phyloP scores from a whole-genome alignment of 768 basidiomycete species.

The Leccinum subtestaceum region DNA sequence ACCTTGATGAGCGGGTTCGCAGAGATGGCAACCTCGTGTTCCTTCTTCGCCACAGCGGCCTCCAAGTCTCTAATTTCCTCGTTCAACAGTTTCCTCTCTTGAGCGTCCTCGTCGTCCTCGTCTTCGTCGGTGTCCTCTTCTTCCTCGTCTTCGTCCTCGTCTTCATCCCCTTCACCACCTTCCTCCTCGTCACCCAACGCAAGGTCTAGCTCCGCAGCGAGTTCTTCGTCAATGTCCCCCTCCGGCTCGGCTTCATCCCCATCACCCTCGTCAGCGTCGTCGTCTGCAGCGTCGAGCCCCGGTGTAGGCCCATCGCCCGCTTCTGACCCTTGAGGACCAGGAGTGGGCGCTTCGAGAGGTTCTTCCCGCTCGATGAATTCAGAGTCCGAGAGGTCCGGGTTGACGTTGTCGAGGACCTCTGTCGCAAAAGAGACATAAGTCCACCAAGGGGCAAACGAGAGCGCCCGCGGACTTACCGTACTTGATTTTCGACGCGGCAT shows the following conservation, averaged over 20 bases:
- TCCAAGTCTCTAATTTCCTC: constrained; percentile 91
- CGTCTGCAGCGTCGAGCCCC: constrained; percentile 50
- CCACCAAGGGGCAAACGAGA: neutral
- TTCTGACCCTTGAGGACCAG: constrained; percentile 66
- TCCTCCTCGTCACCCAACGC: constrained; percentile 71
- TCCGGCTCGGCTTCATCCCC: constrained; percentile 63
- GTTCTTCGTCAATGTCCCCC: constrained; percentile 83
- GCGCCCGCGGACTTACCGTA: constrained; percentile 50
- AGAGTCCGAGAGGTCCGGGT: constrained; percentile 86
- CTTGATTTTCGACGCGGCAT: constrained; percentile 69
- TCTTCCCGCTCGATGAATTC: constrained; percentile 74
- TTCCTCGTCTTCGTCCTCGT: constrained; percentile 55
- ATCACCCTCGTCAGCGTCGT: constrained; percentile 57
- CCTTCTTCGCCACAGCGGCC: constrained; percentile 83
- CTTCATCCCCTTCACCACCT: constrained; percentile 64
- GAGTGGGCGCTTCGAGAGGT: constrained; percentile 63
- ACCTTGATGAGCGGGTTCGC: constrained; percentile 88
- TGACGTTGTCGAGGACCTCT: constrained; percentile 89
- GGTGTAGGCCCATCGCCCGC: constrained; percentile 61
- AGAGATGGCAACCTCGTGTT: constrained; percentile 75
- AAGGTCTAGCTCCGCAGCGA: constrained; percentile 83
- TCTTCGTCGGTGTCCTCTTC: constrained; percentile 58
- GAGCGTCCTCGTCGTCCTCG: constrained; percentile 77
- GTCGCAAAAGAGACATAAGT: constrained; percentile 3
- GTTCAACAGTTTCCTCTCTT: constrained; percentile 75